These are phyloP conservation scores for Fusarium napiforme DNA, from an alignment of 2,329 filamentous ascomycete species.

Conservation along the genomic window DNA sequence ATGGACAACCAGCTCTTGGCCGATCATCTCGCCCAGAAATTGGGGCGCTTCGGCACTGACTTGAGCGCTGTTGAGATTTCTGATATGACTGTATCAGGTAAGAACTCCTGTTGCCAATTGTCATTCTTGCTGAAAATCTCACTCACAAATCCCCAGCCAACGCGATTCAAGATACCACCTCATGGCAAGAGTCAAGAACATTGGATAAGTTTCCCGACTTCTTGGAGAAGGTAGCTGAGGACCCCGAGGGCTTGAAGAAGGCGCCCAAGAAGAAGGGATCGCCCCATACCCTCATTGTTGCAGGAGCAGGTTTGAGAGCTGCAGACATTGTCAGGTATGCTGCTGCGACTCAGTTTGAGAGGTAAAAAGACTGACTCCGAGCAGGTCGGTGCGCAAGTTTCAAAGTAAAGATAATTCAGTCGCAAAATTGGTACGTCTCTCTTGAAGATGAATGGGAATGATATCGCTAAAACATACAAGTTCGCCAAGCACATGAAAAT, in stretches of 20 bases:
- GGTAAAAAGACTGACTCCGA: constrained; percentile 26
- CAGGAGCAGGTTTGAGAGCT: constrained; percentile 84
- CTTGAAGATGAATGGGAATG: neutral
- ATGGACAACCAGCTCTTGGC: constrained; percentile 88
- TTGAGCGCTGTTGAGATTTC: constrained; percentile 86
- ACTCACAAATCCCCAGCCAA: constrained; percentile 62
- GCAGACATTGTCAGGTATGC: constrained; percentile 81
- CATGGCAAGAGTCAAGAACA: constrained; percentile 73
- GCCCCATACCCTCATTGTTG: constrained; percentile 90
- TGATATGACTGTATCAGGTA: constrained; percentile 83
- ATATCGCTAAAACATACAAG: constrained; percentile 41
- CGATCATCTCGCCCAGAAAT: constrained; percentile 85
- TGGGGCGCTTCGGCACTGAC: constrained; percentile 80
- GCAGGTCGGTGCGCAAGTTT: constrained; percentile 78
- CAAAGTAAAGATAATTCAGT: constrained; percentile 82
- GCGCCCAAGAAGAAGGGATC: constrained; percentile 75
- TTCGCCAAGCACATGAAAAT: constrained; percentile 99
- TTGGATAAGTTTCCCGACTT: constrained; percentile 82
- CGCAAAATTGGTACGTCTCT: constrained; percentile 74
- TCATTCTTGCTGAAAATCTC: neutral
- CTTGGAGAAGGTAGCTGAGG: constrained; percentile 72
- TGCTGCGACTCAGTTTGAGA: no score
- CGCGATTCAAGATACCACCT: constrained; percentile 82
- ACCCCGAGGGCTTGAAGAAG: constrained; percentile 68
- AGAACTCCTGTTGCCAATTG: constrained; percentile 26